Evolutionary conservation across 345 rosid species (phyloP), one percentile per base, ranked within the genome.

Genomic region (Arabidopsis arenosa): DNA sequence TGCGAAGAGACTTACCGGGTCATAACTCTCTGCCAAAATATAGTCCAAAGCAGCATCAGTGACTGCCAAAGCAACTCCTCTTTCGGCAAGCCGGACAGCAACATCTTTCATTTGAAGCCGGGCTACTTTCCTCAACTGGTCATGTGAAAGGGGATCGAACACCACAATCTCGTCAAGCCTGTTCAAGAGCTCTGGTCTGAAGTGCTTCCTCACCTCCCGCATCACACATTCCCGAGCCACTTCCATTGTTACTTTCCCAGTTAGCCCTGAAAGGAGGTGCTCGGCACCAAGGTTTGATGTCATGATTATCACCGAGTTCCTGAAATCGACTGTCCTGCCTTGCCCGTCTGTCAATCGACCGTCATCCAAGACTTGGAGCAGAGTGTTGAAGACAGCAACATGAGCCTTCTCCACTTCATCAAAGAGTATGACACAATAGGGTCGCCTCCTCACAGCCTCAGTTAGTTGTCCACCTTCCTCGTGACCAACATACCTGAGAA

Each of bases 401-500:
- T 90, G 98, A 6, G 98, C 96, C 63, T 92, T 94, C 83, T 94
- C 98, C 55, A 92, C 98, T 83, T 92, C 96, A 66, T 94, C 97
- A 57, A 94, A 94, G 12, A 94, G 76, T 5, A 92, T 79, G 0
- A 92, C 97, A 35, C 97, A 89, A 39, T 86, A 94, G 6, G 97
- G 97, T 43, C 97, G 77, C 32, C 97, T 84, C 83, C 97, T 89
- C 44, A 94, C 96, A 26, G 96, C 96, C 58, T 94, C 97, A 0
- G 98, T 94, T 1, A 94, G 83, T 43, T 94, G 97, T 7, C 98
- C 98, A 32, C 98, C 97, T 88, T 94, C 93, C 59, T 92, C 96
- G 2, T 94, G 98, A 59, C 98, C 98, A 14, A 94, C 92, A 62
- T 94, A 93, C 70, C 96, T 92, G 75, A 30, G 55, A 70, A 3